Percentiles rank a stretch among this genome's conserved stretches.
Conservation (phyloP, 768 basidiomycete species). For the Leccinum aurantiacum region DNA sequence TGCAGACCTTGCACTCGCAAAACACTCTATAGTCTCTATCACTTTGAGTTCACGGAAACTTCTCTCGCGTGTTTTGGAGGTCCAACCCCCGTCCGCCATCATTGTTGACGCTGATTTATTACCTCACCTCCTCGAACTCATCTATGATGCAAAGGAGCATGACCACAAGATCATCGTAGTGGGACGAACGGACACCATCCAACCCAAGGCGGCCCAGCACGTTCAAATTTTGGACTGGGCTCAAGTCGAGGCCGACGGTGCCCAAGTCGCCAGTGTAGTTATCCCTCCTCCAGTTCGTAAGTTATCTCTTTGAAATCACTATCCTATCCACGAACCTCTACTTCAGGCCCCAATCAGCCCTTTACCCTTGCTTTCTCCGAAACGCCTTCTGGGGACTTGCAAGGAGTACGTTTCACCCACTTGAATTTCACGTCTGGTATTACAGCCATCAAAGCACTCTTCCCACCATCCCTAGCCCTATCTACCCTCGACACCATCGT, state of each 20-base stretch:
- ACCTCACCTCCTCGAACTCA: constrained; percentile 65
- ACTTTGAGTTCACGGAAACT: constrained; percentile 61
- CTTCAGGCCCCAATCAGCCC: constrained; percentile 47
- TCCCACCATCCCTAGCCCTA: constrained; percentile 69
- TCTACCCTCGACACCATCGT: constrained; percentile 75
- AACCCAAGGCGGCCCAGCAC: constrained; percentile 49
- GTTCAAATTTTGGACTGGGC: constrained; percentile 64
- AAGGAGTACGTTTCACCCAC: constrained; percentile 71
- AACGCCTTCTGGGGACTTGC: constrained; percentile 50
- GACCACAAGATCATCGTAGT: constrained; percentile 68
- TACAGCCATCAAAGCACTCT: constrained; percentile 70
- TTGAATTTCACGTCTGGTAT: constrained; percentile 88
- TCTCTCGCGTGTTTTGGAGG: constrained; percentile 63
- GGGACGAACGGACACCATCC: constrained; percentile 52
- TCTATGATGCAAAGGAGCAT: constrained; percentile 59
- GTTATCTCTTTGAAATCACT: constrained; percentile 23
- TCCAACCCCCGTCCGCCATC: constrained; percentile 69
- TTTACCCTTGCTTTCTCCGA: constrained; percentile 69
- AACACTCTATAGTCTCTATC: constrained; percentile 65
- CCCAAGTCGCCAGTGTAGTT: constrained; percentile 43
- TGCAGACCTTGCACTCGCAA: constrained; percentile 74
- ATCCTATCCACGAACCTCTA: constrained; percentile 2
- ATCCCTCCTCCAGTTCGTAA: constrained; percentile 53
- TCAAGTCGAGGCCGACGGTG: constrained; percentile 69
- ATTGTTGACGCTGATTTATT: constrained; percentile 69